Conservation (phyloP, 2,329 filamentous ascomycete genomes). For the Sclerotinia nivalis region DNA sequence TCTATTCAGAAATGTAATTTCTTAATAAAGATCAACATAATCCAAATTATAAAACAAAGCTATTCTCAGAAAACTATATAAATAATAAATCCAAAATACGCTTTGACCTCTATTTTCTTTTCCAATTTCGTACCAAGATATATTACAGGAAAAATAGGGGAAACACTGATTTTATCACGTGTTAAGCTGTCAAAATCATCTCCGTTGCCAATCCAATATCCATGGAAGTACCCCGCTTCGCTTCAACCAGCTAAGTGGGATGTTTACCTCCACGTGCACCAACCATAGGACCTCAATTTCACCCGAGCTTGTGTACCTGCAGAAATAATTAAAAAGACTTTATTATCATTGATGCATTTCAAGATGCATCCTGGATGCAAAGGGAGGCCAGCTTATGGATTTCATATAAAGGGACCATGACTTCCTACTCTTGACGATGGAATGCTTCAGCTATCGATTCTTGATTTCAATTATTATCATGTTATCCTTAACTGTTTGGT, state of each 20-base stretch:
- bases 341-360: neutral
- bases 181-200: neutral
- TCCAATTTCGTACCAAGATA: no score
- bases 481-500: neutral
- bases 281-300: slow-evolving; percentile 21
- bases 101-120: neutral
- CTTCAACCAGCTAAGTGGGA: neutral
- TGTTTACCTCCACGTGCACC: slow-evolving; percentile 17
- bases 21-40: no score
- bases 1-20: no score
- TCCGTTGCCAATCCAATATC: neutral
- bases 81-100: no score
- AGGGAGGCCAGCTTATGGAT: neutral
- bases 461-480: neutral
- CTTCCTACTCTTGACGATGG: neutral
- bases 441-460: neutral
- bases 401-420: slow-evolving; percentile 5
- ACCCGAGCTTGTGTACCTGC: slow-evolving; percentile 7
- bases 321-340: neutral
- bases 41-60: no score
- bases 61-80: no score
- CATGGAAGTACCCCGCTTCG: slow-evolving; percentile 16
- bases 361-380: neutral
- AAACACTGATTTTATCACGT: neutral
- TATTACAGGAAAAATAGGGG: no score